Conservation (phyloP, 1,139 yeast species). For the Kluyveromyces sp. region DNA sequence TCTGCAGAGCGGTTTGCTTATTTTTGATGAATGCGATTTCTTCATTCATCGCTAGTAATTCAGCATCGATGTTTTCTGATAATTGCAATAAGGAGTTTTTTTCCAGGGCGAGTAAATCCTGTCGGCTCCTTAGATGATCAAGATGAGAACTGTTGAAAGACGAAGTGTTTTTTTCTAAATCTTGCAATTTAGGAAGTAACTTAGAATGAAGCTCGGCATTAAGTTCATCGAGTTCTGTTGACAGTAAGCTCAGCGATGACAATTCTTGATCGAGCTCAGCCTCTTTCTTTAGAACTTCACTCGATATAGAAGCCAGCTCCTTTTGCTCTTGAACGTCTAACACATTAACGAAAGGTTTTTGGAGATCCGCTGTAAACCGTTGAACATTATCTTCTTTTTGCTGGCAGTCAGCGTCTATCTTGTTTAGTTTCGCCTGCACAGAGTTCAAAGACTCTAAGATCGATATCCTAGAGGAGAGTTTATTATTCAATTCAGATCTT, state of each 20-base stretch:
- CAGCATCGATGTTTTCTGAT: constrained; percentile 30
- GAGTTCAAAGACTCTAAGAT: constrained; percentile 39
- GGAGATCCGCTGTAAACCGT: constrained; percentile 46
- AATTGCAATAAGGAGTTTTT: constrained; percentile 23
- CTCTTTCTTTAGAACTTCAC: constrained; percentile 39
- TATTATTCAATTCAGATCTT: constrained; percentile 38
- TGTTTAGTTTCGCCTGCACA: constrained; percentile 26
- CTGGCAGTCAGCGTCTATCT: neutral
- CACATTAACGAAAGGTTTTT: constrained; percentile 47
- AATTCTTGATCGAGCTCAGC: constrained; percentile 39
- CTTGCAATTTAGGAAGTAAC: constrained; percentile 38
- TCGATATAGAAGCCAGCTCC: constrained; percentile 38
- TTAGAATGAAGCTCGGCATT: constrained; percentile 57
- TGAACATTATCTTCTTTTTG: constrained; percentile 26
- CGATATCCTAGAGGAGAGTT: constrained; percentile 33
- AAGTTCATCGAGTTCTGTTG: constrained; percentile 43
- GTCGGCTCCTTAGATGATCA: constrained; percentile 29
- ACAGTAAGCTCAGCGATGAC: constrained; percentile 42
- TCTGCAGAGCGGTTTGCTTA: constrained; percentile 34
- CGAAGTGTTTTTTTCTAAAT: constrained; percentile 15
- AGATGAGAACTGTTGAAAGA: constrained; percentile 12
- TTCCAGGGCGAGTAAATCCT: constrained; percentile 26
- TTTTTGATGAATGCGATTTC: constrained; percentile 27
- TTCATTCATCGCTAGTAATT: constrained; percentile 29
- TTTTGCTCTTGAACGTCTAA: constrained; percentile 43